Conservation (phyloP, 2,329 filamentous ascomycete species). For the Trichophyton verrucosum region DNA sequence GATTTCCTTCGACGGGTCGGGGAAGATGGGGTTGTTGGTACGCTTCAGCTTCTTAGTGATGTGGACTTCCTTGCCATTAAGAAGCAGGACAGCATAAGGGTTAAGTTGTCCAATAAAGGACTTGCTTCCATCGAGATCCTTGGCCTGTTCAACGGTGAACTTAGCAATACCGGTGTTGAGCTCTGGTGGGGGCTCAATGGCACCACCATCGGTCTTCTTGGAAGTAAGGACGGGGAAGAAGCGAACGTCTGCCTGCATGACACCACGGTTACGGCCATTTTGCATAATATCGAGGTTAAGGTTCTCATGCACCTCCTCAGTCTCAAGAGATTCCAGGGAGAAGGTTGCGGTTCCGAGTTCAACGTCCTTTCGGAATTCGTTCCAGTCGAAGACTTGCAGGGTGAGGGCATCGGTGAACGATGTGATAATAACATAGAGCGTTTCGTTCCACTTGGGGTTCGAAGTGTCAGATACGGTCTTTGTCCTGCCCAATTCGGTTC, state of each 20-base stretch:
- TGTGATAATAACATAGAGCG: conserved; percentile 86
- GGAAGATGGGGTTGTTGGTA: conserved; percentile 95
- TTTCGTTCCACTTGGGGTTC: conserved; percentile 92
- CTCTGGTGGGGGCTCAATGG: conserved; percentile 66
- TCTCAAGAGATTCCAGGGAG: conserved; percentile 66
- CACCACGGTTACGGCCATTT: conserved; percentile 71
- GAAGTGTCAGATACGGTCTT: conserved; percentile 75
- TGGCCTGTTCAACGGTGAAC: conserved; percentile 89
- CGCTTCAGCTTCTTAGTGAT: conserved; percentile 86
- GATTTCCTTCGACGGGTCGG: conserved; percentile 83
- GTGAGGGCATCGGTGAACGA: conserved; percentile 81
- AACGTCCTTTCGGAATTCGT: conserved; percentile 93
- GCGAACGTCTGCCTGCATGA: conserved; percentile 67
- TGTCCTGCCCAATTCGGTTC: conserved; percentile 70
- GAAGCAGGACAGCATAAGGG: conserved; percentile 74
- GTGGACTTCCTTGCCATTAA: conserved; percentile 88
- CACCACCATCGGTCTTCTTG: conserved; percentile 57
- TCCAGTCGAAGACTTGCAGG: conserved; percentile 79
- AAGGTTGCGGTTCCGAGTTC: conserved; percentile 83
- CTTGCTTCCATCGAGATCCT: conserved; percentile 86
- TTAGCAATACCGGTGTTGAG: conserved; percentile 87
- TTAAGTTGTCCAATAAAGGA: conserved; percentile 83
- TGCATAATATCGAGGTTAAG: conserved; percentile 70
- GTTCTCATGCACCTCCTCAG: conserved; percentile 67
- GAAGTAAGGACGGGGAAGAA: conserved; percentile 89